A percentile compares a stretch with the other conserved stretches of the same genome.
Conservation (phyloP, 176 grass and related monocot species). For the Aegilops speltoides region DNA sequence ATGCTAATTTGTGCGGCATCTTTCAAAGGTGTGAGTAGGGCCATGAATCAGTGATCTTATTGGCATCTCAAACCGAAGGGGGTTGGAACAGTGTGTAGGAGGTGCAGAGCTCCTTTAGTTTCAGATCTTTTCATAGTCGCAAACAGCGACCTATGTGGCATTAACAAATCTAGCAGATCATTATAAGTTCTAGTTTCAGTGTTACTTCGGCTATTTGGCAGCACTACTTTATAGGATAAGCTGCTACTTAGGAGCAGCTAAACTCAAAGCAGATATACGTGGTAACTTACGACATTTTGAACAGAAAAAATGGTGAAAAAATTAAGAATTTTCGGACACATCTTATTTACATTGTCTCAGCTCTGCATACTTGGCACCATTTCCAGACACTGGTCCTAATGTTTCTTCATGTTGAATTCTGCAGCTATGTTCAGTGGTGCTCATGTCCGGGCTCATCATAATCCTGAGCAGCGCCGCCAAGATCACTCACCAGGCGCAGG, state of each 20-base stretch:
- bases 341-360: neutral
- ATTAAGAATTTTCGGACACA: neutral
- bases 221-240: neutral
- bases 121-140: neutral
- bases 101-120: neutral
- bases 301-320: neutral
- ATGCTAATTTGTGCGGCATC: neutral
- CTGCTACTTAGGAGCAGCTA: neutral
- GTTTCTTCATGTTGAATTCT: neutral
- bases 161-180: neutral
- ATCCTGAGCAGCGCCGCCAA: conserved; percentile 85
- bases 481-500: conserved; percentile 94
- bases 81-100: neutral
- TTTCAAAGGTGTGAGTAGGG: neutral
- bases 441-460: conserved; percentile 78
- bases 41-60: neutral
- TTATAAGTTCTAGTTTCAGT: no score
- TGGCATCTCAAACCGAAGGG: neutral
- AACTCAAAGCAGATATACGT: neutral
- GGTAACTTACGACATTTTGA: neutral
- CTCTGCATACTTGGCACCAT: neutral
- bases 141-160: neutral
- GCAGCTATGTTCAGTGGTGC: conserved; percentile 83
- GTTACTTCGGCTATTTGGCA: no score
- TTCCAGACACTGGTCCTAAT: neutral